phyloP scores from a whole-genome alignment of 2,329 filamentous ascomycete species.

The Apiospora rasikravindrae region DNA sequence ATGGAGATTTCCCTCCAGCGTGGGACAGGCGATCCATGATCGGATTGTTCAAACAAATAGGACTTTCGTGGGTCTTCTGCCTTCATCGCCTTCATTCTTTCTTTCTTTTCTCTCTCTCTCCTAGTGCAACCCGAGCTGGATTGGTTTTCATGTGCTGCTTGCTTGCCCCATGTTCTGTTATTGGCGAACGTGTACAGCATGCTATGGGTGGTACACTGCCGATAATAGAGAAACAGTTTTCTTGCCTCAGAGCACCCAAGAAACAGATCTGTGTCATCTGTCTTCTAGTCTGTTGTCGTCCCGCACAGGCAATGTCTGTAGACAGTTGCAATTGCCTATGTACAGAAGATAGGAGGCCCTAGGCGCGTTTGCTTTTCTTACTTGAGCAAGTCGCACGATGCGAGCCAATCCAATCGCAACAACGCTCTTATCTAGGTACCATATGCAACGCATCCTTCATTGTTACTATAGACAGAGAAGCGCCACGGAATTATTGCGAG shows the following conservation, averaged over 20 bases:
- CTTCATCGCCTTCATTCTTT: not conserved
- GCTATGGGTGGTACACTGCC: not conserved
- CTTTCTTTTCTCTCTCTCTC: not conserved
- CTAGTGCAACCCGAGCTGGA: not conserved
- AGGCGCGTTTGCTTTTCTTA: not conserved
- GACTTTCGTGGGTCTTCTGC: not conserved
- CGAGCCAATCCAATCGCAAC: not conserved
- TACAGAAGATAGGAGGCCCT: not conserved
- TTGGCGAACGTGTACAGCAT: not conserved
- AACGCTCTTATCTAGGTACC: not conserved
- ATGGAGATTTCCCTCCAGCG: not conserved
- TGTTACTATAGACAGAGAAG: not conserved
- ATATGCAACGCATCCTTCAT: not conserved
- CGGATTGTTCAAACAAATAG: not conserved
- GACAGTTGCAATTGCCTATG: not conserved
- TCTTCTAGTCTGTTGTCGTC: not conserved
- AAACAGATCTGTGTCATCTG: not conserved
- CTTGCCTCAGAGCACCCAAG: not conserved
- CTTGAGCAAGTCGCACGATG: not conserved
- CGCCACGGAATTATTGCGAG: not conserved
- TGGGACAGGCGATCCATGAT: not conserved
- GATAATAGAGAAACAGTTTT: not conserved
- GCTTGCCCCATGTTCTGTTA: not conserved
- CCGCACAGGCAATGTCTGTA: conserved; percentile 10
- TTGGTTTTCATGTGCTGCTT: conserved; percentile 1